Conservation (phyloP, 148 eudicot species). For the Silene uniflora region DNA sequence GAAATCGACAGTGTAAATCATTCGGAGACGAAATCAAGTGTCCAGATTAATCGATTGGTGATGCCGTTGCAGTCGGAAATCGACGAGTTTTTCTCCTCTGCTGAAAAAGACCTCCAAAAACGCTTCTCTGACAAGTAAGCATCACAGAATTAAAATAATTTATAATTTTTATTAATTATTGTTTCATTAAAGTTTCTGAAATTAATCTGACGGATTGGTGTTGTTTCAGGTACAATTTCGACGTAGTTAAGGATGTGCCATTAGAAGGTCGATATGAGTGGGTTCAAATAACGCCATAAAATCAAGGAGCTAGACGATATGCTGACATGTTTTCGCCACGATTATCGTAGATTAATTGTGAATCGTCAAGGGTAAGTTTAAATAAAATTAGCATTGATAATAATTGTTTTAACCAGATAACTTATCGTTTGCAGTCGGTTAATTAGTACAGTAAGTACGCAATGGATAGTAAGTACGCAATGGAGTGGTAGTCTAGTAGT, state of each 20-base stretch:
- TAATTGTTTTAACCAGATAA: neutral
- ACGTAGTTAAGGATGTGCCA: slow-evolving; percentile 60
- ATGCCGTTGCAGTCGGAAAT: slow-evolving; percentile 70
- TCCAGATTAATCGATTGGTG: slow-evolving; percentile 21
- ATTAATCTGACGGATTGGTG: neutral
- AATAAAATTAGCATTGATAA: neutral
- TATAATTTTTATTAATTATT: neutral
- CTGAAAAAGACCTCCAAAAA: slow-evolving; percentile 63
- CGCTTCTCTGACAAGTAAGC: slow-evolving; percentile 64
- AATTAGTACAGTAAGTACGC: neutral
- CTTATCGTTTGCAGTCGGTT: slow-evolving; percentile 7
- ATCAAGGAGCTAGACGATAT: neutral
- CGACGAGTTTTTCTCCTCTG: slow-evolving; percentile 70
- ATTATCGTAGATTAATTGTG: neutral
- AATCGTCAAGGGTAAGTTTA: neutral
- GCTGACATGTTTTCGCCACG: neutral
- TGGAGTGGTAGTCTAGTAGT: neutral
- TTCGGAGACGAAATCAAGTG: slow-evolving; percentile 22
- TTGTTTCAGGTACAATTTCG: slow-evolving; percentile 75
- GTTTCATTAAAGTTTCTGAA: neutral
- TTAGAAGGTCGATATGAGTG: slow-evolving; percentile 87
- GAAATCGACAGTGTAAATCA: slow-evolving; percentile 16
- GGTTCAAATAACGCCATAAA: slow-evolving; percentile 59
- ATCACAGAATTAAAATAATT: neutral
- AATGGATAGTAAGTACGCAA: neutral